phyloP scores from a whole-genome alignment of 345 rosid genomes.

The Sonneratia alba region DNA sequence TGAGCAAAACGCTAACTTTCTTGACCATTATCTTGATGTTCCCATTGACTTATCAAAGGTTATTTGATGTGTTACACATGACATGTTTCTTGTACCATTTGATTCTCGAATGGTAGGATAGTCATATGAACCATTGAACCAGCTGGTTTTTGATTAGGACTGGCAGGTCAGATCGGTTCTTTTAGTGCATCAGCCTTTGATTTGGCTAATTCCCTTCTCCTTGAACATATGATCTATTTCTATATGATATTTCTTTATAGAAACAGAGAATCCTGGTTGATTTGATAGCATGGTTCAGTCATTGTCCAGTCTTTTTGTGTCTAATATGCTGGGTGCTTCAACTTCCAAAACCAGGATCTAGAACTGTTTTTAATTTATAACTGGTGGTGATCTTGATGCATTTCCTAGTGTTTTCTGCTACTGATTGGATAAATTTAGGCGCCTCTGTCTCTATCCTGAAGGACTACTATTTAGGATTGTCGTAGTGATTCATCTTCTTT shows the following conservation, averaged over 20 bases:
- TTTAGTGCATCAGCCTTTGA: not conserved
- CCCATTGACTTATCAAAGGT: conserved; percentile 95
- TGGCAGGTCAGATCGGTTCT: not conserved
- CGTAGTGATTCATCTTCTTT: not conserved
- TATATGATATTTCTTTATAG: too few relatives aligned
- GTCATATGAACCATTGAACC: not conserved
- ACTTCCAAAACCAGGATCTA: not conserved
- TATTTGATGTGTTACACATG: conserved; percentile 3
- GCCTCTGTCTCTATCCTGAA: not conserved
- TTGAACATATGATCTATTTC: too few relatives aligned
- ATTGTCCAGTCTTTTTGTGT: not conserved
- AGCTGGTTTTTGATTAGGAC: not conserved
- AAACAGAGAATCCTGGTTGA: too few relatives aligned
- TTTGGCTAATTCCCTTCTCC: not conserved
- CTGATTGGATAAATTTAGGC: not conserved
- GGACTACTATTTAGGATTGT: not conserved
- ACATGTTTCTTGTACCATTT: not conserved
- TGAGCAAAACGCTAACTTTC: conserved; percentile 97
- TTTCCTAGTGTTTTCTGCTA: not conserved
- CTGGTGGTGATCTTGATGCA: not conserved
- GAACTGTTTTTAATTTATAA: not conserved
- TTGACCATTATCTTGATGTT: conserved; percentile 98
- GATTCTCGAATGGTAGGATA: not conserved
- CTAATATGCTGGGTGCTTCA: too few relatives aligned
- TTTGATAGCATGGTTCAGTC: too few relatives aligned